Base-by-base conservation (phyloP, 306 rosid genomes). In the Geum urbanum region DNA sequence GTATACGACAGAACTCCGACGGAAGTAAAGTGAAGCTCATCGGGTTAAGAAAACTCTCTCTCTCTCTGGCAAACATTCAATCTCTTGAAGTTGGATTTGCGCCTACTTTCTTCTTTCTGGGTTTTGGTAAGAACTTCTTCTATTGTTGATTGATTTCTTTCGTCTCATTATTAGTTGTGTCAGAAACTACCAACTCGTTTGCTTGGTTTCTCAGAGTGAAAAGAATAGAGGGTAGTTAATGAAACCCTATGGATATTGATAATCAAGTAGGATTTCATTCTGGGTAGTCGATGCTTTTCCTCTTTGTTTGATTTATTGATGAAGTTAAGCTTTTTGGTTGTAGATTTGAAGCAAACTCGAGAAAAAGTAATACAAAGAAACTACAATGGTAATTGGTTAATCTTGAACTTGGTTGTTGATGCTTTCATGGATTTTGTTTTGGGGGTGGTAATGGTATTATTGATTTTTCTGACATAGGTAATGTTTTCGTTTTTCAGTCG, bases 141-240 rank as follows among this genome's bases (percentile, higher is more conserved):
- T 9, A 4, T 48, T 49, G 1, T 14, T 45, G 8, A 45, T 45
- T n/a, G n/a, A n/a, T 8, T 9, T 45, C 11, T 9, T 9, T 7
- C 48, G 12, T 45, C 13, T 45, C 48, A 45, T 45, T 45, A 7
- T 9, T 45, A 45, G 11, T 45, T 45, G 12, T 45, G 27, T 22
- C 15, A n/a, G 58, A 53, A 53, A 53, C 58, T 53, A 53, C 58
- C 35, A n/a, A n/a, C n/a, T n/a, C n/a, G n/a, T n/a, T n/a, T n/a
- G n/a, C n/a, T n/a, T n/a, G n/a, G n/a, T n/a, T n/a, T n/a, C n/a
- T n/a, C n/a, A n/a, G n/a, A n/a, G n/a, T n/a, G n/a, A n/a, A n/a
- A 54, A 20, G 20, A 20, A 18, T 54, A 15, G 2, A 54, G 59
- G 0, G 59, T 19, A 20, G 59, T 54, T 27, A 32, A 9, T 54